A percentile compares a stretch with the other conserved stretches of the same genome.
phyloP scores from a whole-genome alignment of 768 basidiomycete species.

The Naganishia kalamii region DNA sequence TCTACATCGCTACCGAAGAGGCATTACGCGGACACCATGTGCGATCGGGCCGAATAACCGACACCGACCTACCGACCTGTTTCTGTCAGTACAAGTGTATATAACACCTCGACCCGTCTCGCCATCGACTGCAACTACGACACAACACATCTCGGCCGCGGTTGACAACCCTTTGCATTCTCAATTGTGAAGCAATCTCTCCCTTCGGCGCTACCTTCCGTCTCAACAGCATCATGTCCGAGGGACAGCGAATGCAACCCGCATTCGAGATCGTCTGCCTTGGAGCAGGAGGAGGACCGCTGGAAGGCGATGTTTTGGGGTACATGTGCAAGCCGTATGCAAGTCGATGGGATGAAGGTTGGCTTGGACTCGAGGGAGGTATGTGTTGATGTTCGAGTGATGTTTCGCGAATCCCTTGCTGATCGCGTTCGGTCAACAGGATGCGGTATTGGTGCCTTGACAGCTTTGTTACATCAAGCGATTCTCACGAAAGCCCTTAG shows the following conservation, averaged over 20 bases:
- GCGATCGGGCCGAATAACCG: too few species aligned
- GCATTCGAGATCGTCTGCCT: constrained; percentile 47
- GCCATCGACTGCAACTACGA: too few species aligned
- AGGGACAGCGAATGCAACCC: neutral
- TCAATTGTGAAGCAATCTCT: too few species aligned
- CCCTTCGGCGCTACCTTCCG: neutral
- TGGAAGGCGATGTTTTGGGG: constrained; percentile 82
- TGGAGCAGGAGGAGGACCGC: constrained; percentile 80
- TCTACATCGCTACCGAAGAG: too few species aligned
- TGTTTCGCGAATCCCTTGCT: neutral
- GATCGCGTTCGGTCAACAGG: constrained; percentile 51
- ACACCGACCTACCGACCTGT: too few species aligned
- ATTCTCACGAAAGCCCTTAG: constrained; percentile 11
- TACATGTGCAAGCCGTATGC: constrained; percentile 74
- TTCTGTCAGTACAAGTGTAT: too few species aligned
- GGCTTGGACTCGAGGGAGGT: constrained; percentile 84
- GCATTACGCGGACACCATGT: too few species aligned
- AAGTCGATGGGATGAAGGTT: constrained; percentile 69
- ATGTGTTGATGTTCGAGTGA: constrained; percentile 28
- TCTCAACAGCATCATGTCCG: neutral
- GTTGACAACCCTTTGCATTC: too few species aligned
- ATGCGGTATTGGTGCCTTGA: constrained; percentile 75
- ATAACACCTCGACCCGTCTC: too few species aligned
- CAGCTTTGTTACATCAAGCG: constrained; percentile 52
- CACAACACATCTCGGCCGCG: too few species aligned